A percentile compares a stretch with the other conserved stretches of the same genome.
Evolutionary conservation across 176 grass and related monocot species (phyloP).

Genomic region (Musa acuminata): DNA sequence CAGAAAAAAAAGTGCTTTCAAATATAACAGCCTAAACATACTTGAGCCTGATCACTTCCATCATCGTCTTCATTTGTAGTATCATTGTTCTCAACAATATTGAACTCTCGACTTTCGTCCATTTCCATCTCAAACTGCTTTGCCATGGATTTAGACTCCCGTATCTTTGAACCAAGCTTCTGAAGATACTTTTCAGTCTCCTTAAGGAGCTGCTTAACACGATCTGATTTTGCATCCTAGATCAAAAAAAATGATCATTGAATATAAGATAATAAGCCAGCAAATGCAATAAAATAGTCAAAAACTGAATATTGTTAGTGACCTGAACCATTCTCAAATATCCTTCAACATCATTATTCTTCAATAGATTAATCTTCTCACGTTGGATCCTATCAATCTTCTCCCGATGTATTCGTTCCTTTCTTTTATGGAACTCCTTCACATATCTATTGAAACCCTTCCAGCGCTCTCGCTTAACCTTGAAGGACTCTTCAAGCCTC

Average conservation of each 20-base stretch:
- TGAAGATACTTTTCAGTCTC: constrained; percentile 98
- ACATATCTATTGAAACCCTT: constrained; percentile 81
- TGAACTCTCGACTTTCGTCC: constrained; percentile 35
- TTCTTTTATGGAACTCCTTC: constrained; percentile 98
- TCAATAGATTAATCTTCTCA: constrained; percentile 97
- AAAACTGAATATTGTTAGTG: constrained; percentile 22
- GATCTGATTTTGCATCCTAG: constrained; percentile 97
- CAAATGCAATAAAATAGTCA: constrained; percentile 21
- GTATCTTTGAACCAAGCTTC: constrained; percentile 75
- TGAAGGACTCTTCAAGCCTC: constrained; percentile 85
- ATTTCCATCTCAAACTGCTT: constrained; percentile 33
- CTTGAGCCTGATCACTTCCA: constrained; percentile 93
- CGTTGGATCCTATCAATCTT: constrained; percentile 92
- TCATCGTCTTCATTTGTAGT: constrained; percentile 73
- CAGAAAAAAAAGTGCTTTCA: constrained; percentile 18
- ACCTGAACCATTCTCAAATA: constrained; percentile 99
- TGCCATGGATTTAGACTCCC: constrained; percentile 44
- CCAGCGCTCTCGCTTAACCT: constrained; percentile 76
- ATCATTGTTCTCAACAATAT: constrained; percentile 50
- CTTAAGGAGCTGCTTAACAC: constrained; percentile 89
- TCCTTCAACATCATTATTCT: constrained; percentile 99
- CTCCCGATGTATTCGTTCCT: constrained; percentile 83
- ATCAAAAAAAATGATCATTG: constrained; percentile 24
- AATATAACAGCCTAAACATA: constrained; percentile 21
- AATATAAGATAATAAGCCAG: background rate